Conservation (phyloP, 495 filamentous ascomycete species). For the Chaetomidium leptoderma region DNA sequence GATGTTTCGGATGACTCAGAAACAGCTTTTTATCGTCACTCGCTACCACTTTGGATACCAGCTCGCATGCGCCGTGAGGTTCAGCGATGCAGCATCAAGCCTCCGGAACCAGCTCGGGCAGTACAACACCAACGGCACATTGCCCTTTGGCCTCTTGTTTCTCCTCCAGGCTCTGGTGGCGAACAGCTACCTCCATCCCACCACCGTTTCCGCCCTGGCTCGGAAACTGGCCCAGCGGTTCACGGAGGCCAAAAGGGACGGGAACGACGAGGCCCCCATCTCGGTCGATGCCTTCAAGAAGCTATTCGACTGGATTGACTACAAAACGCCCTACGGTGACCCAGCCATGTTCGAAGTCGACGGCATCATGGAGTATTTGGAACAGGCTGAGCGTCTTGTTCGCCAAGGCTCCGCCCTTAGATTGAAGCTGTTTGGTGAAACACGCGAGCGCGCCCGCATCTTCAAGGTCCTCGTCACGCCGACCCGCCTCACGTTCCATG, state of each 20-base stretch:
- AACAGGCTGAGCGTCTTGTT: slow-evolving; percentile 36
- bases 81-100: slow-evolving; percentile 14
- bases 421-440: slow-evolving; percentile 23
- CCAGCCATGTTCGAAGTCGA: slow-evolving; percentile 39
- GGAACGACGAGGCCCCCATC: slow-evolving; percentile 24
- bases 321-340: slow-evolving; percentile 44
- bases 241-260: slow-evolving; percentile 9
- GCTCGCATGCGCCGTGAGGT: background rate
- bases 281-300: slow-evolving; percentile 46
- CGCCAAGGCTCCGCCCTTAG: slow-evolving; percentile 27
- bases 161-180: slow-evolving; percentile 51
- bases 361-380: slow-evolving; percentile 44
- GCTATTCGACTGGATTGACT: slow-evolving; percentile 46
- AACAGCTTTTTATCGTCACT: slow-evolving; percentile 26
- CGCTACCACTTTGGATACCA: slow-evolving; percentile 21
- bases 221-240: slow-evolving; percentile 6
- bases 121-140: slow-evolving; percentile 2
- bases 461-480: slow-evolving; percentile 65
- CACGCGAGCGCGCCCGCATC: slow-evolving; percentile 40
- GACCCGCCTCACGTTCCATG: slow-evolving; percentile 60
- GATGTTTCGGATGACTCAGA: slow-evolving; percentile 23
- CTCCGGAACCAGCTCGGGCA: slow-evolving; percentile 22
- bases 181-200: slow-evolving; percentile 50
- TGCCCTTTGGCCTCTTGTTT: slow-evolving; percentile 41
- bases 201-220: slow-evolving; percentile 39